Evolutionary conservation across 1,139 yeast species (phyloP).

Genomic region (Diutina scorzettiae): DNA sequence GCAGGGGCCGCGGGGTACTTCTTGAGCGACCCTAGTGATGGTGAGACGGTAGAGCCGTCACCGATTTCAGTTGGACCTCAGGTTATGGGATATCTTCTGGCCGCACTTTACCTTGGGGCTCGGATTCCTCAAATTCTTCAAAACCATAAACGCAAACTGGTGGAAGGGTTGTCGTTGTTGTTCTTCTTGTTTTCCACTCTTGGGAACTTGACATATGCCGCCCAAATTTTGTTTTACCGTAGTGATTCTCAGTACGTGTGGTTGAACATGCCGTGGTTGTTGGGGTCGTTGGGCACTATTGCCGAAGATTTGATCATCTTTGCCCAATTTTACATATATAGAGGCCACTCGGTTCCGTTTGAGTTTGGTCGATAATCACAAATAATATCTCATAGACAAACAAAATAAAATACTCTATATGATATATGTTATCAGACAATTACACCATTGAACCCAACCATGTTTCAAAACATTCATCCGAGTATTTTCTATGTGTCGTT

Average conservation of each 20-base stretch:
- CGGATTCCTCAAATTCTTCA: conserved; percentile 71
- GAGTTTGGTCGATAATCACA: not conserved
- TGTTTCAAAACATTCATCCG: too few relatives aligned
- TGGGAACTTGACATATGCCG: conserved; percentile 70
- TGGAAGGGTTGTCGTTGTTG: conserved; percentile 61
- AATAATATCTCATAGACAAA: too few relatives aligned
- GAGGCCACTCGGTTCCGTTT: not conserved
- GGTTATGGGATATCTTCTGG: conserved; percentile 60
- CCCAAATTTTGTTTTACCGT: conserved; percentile 59
- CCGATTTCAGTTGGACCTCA: conserved; percentile 47
- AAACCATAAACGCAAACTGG: conserved; percentile 57
- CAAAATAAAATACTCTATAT: too few relatives aligned
- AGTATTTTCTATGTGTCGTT: too few relatives aligned
- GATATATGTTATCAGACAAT: too few relatives aligned
- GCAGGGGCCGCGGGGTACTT: conserved; percentile 60
- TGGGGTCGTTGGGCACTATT: conserved; percentile 67
- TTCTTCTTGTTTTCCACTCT: conserved; percentile 65
- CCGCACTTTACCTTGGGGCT: conserved; percentile 60
- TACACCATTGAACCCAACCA: too few relatives aligned
- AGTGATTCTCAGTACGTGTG: conserved; percentile 46
- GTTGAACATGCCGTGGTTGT: conserved; percentile 60
- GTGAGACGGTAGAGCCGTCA: conserved; percentile 1
- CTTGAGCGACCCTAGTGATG: conserved; percentile 18
- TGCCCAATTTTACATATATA: conserved; percentile 50
- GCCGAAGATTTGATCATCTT: conserved; percentile 55